Evolutionary conservation across 805 yeast genomes (phyloP), one percentile per base, ranked within the genome.

Genomic region (Kazachstania martiniae): DNA sequence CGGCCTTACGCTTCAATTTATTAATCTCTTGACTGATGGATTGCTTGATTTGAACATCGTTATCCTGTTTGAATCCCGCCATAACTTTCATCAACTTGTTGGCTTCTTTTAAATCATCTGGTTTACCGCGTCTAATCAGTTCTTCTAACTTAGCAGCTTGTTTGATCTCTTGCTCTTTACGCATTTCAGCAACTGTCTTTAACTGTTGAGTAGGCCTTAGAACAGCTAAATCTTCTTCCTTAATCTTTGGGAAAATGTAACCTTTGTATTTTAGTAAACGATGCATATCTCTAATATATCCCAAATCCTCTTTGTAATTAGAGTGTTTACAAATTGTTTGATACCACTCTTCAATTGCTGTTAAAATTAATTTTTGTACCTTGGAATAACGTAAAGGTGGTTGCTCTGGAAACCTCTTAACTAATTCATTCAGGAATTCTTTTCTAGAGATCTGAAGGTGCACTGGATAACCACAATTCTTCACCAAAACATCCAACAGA

Each of bases 391-490:
- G 72, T 34, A 75, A 60, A 3, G 96, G 94, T 1, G 97, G 96
- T 48, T 83, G 72, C 50, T 85, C 95, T 2, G 96, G 96, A 60
- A 89, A 91, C 52, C 81, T 62, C 47, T 81, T 79, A 13, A 89
- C 97, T 48, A 89, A 67, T 49, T 83, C 94, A 53, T 91, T 89
- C 49, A 89, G 66, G 47, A 89, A 91, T 54, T 86, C 96, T 55
- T 87, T 87, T 36, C 96, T 71, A 5, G 94, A 81, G 34, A 89
- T 81, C 59, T 89, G 97, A 28, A 89, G 65, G 42, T 89, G 97
- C 61, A 89, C 77, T 4, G 97, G 95, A 55, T 87, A 91, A 4
- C 96, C 97, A 62, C 98, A 91, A 63, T 89, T 89, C 62, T 89
- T 89, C 35, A 89, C 97, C 45, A 89, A 64, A 35, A 83, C 81